Percentiles rank a stretch among this genome's conserved stretches.
These are phyloP conservation scores for Scheffersomyces coipomensis DNA, from an alignment of 805 yeast genomes.

Conservation along the genomic window DNA sequence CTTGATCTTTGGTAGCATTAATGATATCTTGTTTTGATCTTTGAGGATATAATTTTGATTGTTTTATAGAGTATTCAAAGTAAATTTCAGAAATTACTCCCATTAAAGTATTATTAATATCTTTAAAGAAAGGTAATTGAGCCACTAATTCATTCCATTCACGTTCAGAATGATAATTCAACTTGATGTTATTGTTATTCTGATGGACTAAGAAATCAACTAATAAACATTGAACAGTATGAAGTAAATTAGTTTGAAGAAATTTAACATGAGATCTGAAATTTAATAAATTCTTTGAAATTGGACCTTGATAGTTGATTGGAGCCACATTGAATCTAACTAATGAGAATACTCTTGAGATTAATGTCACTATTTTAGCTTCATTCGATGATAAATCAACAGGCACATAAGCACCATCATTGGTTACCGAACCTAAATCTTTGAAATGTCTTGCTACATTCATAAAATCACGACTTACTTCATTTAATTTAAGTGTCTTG, in stretches of 20 bases:
- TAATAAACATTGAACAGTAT: slow-evolving; percentile 51
- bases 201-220: slow-evolving; percentile 49
- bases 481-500: slow-evolving; percentile 38
- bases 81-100: slow-evolving; percentile 60
- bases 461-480: slow-evolving; percentile 29
- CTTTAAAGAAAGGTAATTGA: slow-evolving; percentile 59
- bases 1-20: slow-evolving; percentile 26
- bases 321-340: slow-evolving; percentile 39
- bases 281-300: slow-evolving; percentile 63
- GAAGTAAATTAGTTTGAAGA: slow-evolving; percentile 48
- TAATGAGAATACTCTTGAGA: slow-evolving; percentile 37
- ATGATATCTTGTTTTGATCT: slow-evolving; percentile 24
- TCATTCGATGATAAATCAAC: slow-evolving; percentile 36
- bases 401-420: slow-evolving; percentile 3
- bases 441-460: slow-evolving; percentile 33
- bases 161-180: slow-evolving; percentile 33
- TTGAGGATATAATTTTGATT: slow-evolving; percentile 17
- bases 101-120: slow-evolving; percentile 58
- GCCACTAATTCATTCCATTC: slow-evolving; percentile 61
- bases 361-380: slow-evolving; percentile 22
- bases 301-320: slow-evolving; percentile 63
- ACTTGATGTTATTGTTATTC: slow-evolving; percentile 48
- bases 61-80: slow-evolving; percentile 41
- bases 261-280: slow-evolving; percentile 65
- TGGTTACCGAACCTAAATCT: slow-evolving; percentile 15